Conservation (phyloP, 345 rosid genomes). For the Gossypium turneri region DNA sequence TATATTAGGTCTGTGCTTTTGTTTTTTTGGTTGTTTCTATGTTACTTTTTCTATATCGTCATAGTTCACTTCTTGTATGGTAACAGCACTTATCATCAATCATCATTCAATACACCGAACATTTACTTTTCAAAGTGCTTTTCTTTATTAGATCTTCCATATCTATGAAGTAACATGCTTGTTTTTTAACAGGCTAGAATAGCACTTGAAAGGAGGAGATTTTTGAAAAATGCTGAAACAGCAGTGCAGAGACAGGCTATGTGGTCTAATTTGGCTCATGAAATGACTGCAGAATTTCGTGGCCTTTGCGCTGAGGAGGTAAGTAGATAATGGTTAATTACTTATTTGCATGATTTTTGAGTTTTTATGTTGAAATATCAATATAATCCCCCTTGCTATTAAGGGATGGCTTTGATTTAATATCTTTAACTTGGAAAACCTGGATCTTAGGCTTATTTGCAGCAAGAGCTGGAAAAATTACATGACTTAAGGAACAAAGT, state of each 20-base stretch:
- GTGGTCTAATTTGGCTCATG: conserved; percentile 99
- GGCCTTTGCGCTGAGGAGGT: conserved; percentile 99
- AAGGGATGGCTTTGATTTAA: neutral
- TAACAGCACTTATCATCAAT: no score
- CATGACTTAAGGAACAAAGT: conserved; percentile 94
- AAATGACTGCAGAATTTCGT: conserved; percentile 99
- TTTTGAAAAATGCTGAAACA: conserved; percentile 89
- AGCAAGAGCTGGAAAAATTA: conserved; percentile 94
- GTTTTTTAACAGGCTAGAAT: conserved; percentile 72
- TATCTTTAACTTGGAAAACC: conserved; percentile 16
- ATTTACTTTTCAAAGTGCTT: neutral
- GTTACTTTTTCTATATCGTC: neutral
- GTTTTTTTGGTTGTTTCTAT: neutral
- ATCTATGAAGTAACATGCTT: conserved; percentile 14
- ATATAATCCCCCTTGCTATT: neutral
- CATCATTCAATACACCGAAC: neutral
- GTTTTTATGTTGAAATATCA: neutral
- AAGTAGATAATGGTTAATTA: conserved; percentile 15
- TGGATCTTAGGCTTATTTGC: conserved; percentile 87
- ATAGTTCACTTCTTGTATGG: neutral
- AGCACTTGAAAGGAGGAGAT: conserved; percentile 92
- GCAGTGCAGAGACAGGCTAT: conserved; percentile 94
- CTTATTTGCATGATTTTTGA: neutral
- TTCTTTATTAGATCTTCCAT: conserved; percentile 6
- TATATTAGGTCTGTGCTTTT: neutral